Evolutionary conservation across 1,139 yeast genomes (phyloP), one percentile per base, ranked within the genome.

Genomic region (Magnusiomyces tetraspermus): DNA sequence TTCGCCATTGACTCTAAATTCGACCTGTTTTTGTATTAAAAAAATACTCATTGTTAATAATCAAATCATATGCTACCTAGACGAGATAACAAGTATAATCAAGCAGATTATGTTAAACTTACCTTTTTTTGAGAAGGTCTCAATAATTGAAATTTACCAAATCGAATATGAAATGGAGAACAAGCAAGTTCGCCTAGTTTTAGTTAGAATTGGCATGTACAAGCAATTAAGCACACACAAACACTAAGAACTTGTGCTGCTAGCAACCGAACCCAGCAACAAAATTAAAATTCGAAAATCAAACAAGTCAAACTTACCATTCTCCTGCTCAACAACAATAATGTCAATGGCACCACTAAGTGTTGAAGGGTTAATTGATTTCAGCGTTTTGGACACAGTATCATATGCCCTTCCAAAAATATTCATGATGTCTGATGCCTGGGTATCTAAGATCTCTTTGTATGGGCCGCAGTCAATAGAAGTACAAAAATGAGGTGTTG

Each of bases 331-430:
- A n/a, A 94, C 85, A 8, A 90, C 98, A 48, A 92, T 88, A 56
- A 94, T 89, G 69, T 92, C 99, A 67, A 92, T 92, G 33, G 98
- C 98, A 2, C 99, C 99, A 36, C 95, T 84, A 28, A 92, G 75
- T 0, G 98, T 92, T 1, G 97, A 90, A 1, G 98, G 98, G 63
- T 92, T 92, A 62, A 92, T 81, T 37, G 97, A 88, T 62, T 89
- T 89, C 97, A 97, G 92, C 52, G 96, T 94, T 69, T 89, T 90
- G 57, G 96, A 88, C 22, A 92, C 95, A 49, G 94, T 85, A 45
- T 88, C 97, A 53, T 95, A 85, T 15, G 96, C 97, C 67, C 95
- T 78, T 21, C 96, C 97, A 58, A 90, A 95, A 83, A 89, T 90
- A 69, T 90, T 97, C 98, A 90, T 90, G 48, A 49, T 51, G 43